These are phyloP conservation scores for Rhizoclosmatium globosum DNA, from an alignment of 192 early-diverging fungal species.

Conservation along the genomic window DNA sequence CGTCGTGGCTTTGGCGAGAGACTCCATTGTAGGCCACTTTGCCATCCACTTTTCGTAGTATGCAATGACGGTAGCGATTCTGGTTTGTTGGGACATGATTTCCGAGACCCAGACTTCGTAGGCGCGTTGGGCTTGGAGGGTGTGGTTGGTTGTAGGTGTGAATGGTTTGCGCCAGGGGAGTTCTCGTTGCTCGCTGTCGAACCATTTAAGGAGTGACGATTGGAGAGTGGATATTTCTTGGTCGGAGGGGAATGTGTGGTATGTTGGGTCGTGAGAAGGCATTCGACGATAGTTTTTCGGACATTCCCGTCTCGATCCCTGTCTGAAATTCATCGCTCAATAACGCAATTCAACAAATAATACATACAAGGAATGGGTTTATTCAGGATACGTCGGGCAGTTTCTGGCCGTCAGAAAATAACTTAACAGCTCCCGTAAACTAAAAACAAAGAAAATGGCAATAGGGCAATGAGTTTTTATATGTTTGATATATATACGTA, in stretches of 20 bases:
- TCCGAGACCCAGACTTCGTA: conserved; percentile 85
- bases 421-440: no score
- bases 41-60: conserved; percentile 77
- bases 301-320: no score
- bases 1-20: conserved; percentile 67
- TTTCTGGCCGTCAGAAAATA: no score
- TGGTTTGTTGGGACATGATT: conserved; percentile 86
- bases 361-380: no score
- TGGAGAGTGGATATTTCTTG: neutral
- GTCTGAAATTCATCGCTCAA: no score
- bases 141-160: neutral
- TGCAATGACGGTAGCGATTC: conserved; percentile 73
- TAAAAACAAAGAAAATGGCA: no score
- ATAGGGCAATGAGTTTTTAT: no score
- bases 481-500: no score
- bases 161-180: conserved; percentile 67
- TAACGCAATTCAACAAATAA: no score
- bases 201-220: conserved; percentile 64
- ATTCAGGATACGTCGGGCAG: no score
- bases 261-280: neutral
- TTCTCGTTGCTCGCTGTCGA: conserved; percentile 62
- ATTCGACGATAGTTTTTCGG: no score
- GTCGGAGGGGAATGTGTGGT: conserved; percentile 14
- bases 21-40: conserved; percentile 74
- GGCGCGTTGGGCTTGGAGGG: conserved; percentile 58